Evolutionary conservation across 257 asterid species (phyloP), one percentile per base, ranked within the genome.

Genomic region (Solanum sejunctum): DNA sequence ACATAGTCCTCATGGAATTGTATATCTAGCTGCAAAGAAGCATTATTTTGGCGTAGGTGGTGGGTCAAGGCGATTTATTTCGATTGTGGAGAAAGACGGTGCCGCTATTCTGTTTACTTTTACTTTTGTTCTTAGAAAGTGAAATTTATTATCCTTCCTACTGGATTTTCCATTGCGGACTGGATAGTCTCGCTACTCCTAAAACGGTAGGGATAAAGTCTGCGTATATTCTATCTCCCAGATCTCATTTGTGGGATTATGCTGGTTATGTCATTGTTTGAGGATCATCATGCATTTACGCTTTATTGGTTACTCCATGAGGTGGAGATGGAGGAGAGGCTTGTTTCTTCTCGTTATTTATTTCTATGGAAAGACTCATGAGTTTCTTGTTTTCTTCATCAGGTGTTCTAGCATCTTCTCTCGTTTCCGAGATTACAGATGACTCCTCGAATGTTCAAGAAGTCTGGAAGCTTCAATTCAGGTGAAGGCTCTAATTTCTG

Each of bases 11-110:
- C 61, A 83, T 61, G 99, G 98, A 83, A 91, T 93, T 41, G 96
- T 95, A 64, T 97, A 97, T 86, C 88, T 97, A 97, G 98, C 99
- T 60, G 99, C 98, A 84, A 97, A 95, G 93, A 97, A 97, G 84
- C 82, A 95, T 87, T 97, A 97, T 86, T 95, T 97, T 82, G 99
- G 99, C 85, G 99, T 97, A 0, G 99, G 99, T 61, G 99, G 99
- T 84, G 99, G 99, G 86, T 93, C 99, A 13, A 91, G 98, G 89
- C 89, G 90, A 64, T 97, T 95, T 85, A 85, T 95, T 41, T 95
- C 98, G 52, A 15, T 97, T 28, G 92, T 91, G 20, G 99, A 94
- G 86, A 92, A 94, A 86, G 97, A 93, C 45, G 95, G 99, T 97
- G 85, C 87, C 87, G 93, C 84, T 81, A 3, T 23, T 15, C 0